Base-by-base conservation (phyloP, 805 yeast genomes). In the Ogataea pignaliae region DNA sequence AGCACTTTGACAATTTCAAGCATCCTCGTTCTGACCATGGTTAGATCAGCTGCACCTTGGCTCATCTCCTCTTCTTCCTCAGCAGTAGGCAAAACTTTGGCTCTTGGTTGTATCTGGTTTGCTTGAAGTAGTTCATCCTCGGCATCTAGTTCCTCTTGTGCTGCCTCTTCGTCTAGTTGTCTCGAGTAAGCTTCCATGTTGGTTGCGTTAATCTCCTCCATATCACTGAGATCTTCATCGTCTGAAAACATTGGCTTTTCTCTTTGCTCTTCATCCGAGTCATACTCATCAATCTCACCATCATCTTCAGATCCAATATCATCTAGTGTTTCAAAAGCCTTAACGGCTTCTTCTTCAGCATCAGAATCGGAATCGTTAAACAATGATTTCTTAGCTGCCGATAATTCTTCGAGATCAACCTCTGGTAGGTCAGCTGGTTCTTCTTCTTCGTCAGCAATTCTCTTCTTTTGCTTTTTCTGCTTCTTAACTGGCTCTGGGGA, bases 1-100 rank as follows among this genome's bases (percentile, higher is more conserved):
- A 93, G 76, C 14, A 91, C 97, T 63, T 90, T 90, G 40, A 90
- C 91, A 50, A 95, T 79, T 70, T 93, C 99, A 55, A 91, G 81
- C 85, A 93, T 91, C 69, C 99, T 81, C 15, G 97, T 88, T 68
- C 98, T 81, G 8, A 87, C 76, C 56, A 86, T 73, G 8, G 89
- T 86, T 39, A 90, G 74, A 62, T 89, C 96, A 53, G 81, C 81
- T 37, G 88, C 83, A 29, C 73, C 75, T 11, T 62, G 58, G 13
- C 73, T 75, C 29, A 71, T 70, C 52, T 72, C 73, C 42, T 73
- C 76, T 55, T 82, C 85, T 59, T 82, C 88, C 50, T 74, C 83
- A 21, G 67, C 79, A 3, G 83, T 70, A 33, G 96, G 96, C 48
- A 89, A 73, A 29, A 88, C 75, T 55, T 78, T 72, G 18, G 95